phyloP scores from a whole-genome alignment of 768 basidiomycete species.

The Terana coerulea region DNA sequence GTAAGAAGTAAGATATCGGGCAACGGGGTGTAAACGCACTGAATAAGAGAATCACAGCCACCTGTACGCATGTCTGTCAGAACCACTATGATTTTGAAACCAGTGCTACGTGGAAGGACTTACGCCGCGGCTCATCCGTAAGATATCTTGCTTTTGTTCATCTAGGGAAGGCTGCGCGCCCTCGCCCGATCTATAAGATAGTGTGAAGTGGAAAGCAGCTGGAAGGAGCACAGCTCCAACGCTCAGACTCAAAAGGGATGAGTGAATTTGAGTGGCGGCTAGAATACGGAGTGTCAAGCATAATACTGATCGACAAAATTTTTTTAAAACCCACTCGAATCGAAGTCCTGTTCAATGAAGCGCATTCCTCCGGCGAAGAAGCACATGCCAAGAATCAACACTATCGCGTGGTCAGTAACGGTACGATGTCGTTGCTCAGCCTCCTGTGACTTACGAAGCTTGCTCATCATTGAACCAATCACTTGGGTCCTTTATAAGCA shows the following conservation, averaged over 20 bases:
- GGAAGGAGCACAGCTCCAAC: constrained; percentile 78
- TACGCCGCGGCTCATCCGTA: constrained; percentile 51
- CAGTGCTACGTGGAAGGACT: constrained; percentile 18
- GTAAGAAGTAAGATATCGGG: background rate
- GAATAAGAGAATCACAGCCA: constrained; percentile 10
- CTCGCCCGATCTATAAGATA: constrained; percentile 16
- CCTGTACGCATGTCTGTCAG: constrained; percentile 3
- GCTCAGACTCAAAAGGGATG: constrained; percentile 71
- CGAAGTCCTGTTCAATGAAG: constrained; percentile 79
- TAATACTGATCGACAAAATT: background rate
- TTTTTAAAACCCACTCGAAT: constrained; percentile 41
- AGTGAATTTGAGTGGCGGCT: constrained; percentile 68
- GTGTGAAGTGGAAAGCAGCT: constrained; percentile 71
- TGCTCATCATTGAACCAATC: constrained; percentile 79
- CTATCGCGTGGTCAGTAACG: background rate
- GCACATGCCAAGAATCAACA: constrained; percentile 80
- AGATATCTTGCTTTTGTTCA: constrained; percentile 38
- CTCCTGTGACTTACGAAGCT: constrained; percentile 45
- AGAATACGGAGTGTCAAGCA: background rate
- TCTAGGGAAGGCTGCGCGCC: constrained; percentile 22
- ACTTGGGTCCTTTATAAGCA: constrained; percentile 47
- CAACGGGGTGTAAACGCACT: background rate
- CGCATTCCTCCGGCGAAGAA: constrained; percentile 81
- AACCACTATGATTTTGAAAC: background rate
- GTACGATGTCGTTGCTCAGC: background rate